These are phyloP conservation scores for Colletotrichum sp. DNA, from an alignment of 2,329 filamentous ascomycete genomes.

Conservation along the genomic window DNA sequence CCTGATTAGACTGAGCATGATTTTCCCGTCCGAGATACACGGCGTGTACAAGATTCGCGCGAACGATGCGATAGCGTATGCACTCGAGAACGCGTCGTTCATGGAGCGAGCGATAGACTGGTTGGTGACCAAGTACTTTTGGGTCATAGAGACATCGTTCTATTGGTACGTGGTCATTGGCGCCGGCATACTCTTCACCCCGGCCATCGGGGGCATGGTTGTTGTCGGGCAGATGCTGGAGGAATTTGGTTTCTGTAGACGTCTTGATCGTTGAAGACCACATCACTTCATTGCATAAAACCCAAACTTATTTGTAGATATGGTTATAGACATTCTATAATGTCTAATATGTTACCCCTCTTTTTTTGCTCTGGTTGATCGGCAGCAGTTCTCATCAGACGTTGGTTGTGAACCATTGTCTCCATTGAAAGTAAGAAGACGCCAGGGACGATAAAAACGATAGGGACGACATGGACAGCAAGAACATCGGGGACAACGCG, in stretches of 20 bases:
- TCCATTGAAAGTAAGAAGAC: no score
- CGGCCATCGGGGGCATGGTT: constrained; percentile 13
- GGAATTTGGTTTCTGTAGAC: constrained; percentile 9
- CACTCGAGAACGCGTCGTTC: constrained; percentile 3
- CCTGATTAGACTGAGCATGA: background rate
- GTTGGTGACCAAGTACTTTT: constrained; percentile 16
- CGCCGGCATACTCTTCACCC: constrained; percentile 1
- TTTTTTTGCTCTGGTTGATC: no score
- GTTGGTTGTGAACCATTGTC: no score
- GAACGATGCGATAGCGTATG: constrained; percentile 15
- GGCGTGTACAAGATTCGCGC: constrained; percentile 12
- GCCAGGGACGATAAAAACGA: no score
- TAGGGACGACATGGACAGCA: no score
- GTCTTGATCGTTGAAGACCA: background rate
- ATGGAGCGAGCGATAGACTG: constrained; percentile 15
- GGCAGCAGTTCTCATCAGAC: no score
- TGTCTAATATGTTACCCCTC: background rate
- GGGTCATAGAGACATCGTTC: constrained; percentile 6
- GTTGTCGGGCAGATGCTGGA: constrained; percentile 8
- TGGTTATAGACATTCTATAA: rapidly evolving
- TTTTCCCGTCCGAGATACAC: constrained; percentile 8
- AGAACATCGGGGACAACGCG: no score
- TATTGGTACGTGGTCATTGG: background rate
- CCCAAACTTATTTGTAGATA: background rate
- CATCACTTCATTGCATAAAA: background rate